Conservation (phyloP, 163 green algal species). For the Scenedesmus sp. region DNA sequence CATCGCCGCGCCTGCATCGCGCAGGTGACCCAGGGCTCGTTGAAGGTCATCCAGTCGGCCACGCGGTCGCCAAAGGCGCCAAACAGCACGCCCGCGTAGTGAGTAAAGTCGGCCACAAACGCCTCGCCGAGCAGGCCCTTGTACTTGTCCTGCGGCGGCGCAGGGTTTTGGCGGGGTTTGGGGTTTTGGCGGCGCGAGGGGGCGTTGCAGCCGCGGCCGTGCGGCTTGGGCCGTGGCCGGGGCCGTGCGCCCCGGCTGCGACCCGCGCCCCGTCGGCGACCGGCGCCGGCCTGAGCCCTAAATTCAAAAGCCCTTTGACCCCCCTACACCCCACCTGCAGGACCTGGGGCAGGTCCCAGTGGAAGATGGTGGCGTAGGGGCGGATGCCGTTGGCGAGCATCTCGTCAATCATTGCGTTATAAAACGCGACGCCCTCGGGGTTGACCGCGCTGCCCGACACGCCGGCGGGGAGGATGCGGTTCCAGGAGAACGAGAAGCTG, state of each 20-base stretch:
- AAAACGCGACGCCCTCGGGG: conserved; percentile 65
- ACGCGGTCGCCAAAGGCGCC: conserved; percentile 66
- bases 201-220: too few relatives aligned
- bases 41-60: conserved; percentile 63
- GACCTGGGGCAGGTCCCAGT: conserved; percentile 68
- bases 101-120: conserved; percentile 36
- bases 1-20: conserved; percentile 8
- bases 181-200: too few relatives aligned
- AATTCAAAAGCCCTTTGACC: too few relatives aligned
- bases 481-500: conserved; percentile 51
- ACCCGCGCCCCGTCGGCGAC: too few relatives aligned
- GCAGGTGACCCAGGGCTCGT: conserved; percentile 65
- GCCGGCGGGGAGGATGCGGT: conserved; percentile 41
- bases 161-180: too few relatives aligned
- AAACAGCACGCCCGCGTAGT: conserved; percentile 43
- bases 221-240: too few relatives aligned
- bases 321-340: too few relatives aligned
- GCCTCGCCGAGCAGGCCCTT: conserved; percentile 27
- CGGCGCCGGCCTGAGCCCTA: too few relatives aligned
- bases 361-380: conserved; percentile 69
- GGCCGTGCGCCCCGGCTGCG: too few relatives aligned
- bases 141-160: conserved; percentile 41
- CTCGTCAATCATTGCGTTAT: conserved; percentile 66
- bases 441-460: conserved; percentile 44
- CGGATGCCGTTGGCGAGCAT: conserved; percentile 64